A percentile compares a stretch with the other conserved stretches of the same genome.
Conservation (phyloP, 768 basidiomycete genomes). For the Trametes cinnabarina region DNA sequence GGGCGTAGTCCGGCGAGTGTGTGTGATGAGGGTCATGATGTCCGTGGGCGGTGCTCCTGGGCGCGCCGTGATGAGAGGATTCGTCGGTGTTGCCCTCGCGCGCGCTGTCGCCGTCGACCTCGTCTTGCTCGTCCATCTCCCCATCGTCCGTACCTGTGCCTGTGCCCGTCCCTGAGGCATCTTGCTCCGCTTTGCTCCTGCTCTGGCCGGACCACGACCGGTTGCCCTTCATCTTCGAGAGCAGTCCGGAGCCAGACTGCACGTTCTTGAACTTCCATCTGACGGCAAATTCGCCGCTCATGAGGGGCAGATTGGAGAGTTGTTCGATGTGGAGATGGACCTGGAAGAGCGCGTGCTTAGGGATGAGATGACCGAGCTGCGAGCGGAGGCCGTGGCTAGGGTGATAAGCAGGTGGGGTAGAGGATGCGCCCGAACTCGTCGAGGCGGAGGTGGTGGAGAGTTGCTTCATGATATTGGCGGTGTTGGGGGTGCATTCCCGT, state of each 20-base stretch:
- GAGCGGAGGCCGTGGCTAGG: conserved; percentile 42
- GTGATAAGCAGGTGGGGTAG: conserved; percentile 1
- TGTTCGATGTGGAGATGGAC: conserved; percentile 62
- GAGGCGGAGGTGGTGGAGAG: conserved; percentile 10
- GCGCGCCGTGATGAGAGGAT: conserved; percentile 2
- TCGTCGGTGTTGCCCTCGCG: conserved; percentile 18
- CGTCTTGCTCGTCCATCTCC: not conserved
- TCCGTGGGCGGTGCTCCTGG: conserved; percentile 4
- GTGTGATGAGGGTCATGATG: conserved; percentile 10
- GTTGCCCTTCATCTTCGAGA: conserved; percentile 39
- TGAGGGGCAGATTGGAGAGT: conserved; percentile 68
- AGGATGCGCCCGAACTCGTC: conserved; percentile 18
- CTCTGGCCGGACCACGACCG: conserved; percentile 17
- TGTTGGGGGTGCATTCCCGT: conserved; percentile 10
- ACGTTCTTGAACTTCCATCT: conserved; percentile 71
- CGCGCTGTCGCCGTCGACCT: conserved; percentile 10
- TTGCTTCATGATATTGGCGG: conserved; percentile 6
- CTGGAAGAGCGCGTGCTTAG: conserved; percentile 65
- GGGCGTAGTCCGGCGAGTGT: conserved; percentile 9
- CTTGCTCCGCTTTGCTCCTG: conserved; percentile 17
- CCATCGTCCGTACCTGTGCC: not conserved
- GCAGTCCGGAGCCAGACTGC: conserved; percentile 42
- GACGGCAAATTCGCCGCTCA: conserved; percentile 66
- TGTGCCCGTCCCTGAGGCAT: not conserved
- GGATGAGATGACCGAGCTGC: conserved; percentile 59